Conservation (phyloP, 805 yeast species). For the Cyberlindnera lachancei region DNA sequence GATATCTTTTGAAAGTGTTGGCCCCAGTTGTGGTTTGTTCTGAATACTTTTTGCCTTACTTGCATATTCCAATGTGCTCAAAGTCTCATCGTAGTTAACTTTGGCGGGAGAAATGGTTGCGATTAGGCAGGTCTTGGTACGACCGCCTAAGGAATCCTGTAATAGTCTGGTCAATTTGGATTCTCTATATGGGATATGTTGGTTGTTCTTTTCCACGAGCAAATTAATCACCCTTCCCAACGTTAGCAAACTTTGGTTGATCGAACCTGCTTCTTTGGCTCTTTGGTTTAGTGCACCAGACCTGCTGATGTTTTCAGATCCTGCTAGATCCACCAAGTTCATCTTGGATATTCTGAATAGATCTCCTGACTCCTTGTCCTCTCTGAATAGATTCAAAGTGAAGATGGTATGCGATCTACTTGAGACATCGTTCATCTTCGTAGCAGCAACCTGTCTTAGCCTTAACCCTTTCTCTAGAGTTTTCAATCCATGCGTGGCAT, state of each 20-base stretch:
- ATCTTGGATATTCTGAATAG: conserved; percentile 55
- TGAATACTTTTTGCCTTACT: conserved; percentile 76
- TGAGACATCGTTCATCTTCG: conserved; percentile 66
- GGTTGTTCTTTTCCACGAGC: conserved; percentile 48
- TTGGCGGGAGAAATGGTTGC: conserved; percentile 85
- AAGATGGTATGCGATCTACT: conserved; percentile 76
- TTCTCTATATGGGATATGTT: conserved; percentile 81
- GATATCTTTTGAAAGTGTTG: conserved; percentile 43
- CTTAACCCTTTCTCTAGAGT: conserved; percentile 50
- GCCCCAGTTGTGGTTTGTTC: conserved; percentile 61
- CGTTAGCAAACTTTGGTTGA: conserved; percentile 80
- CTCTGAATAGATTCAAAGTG: conserved; percentile 51
- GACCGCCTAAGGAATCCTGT: conserved; percentile 82
- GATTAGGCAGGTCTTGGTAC: conserved; percentile 77
- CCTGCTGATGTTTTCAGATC: conserved; percentile 81
- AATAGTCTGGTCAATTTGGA: conserved; percentile 68
- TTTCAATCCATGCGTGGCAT: conserved; percentile 48
- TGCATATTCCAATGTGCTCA: conserved; percentile 83
- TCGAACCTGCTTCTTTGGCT: conserved; percentile 90
- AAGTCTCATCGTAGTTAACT: conserved; percentile 70
- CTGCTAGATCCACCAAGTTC: conserved; percentile 90
- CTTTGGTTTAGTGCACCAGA: conserved; percentile 84
- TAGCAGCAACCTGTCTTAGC: conserved; percentile 59
- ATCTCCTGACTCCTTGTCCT: conserved; percentile 35
- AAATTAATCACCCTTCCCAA: conserved; percentile 84